Evolutionary conservation across 1,284 basidiomycete species (phyloP).

Genomic region (Pseudozyma sp.): DNA sequence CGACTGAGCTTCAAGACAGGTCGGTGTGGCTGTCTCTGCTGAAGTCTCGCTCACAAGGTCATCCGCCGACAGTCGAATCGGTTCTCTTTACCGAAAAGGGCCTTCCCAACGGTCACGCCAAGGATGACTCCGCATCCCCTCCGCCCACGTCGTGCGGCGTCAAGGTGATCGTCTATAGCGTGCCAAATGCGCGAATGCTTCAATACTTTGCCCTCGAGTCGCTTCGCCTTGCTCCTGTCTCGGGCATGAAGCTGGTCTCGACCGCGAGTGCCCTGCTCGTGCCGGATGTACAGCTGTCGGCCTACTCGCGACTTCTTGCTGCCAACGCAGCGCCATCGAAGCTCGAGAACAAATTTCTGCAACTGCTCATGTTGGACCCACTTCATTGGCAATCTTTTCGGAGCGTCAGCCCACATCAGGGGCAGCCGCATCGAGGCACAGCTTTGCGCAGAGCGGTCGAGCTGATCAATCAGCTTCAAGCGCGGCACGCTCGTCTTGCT

Average conservation of each 20-base stretch:
- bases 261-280: constrained; percentile 22
- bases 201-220: constrained; percentile 74
- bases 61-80: constrained; percentile 13
- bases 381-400: constrained; percentile 61
- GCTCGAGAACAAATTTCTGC: constrained; percentile 40
- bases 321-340: constrained; percentile 12
- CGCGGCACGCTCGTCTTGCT: constrained; percentile 4
- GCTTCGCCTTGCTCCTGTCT: constrained; percentile 65
- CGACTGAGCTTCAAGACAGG: not conserved
- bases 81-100: constrained; percentile 1
- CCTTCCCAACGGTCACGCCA: not conserved
- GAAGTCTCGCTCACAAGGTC: not conserved
- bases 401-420: not conserved
- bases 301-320: constrained; percentile 1
- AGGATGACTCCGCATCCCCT: not conserved
- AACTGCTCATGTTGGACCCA: constrained; percentile 49
- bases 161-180: constrained; percentile 71
- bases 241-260: constrained; percentile 42
- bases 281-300: constrained; percentile 17
- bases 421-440: constrained; percentile 18
- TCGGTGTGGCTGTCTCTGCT: constrained; percentile 13
- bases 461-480: constrained; percentile 25
- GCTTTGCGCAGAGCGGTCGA: constrained; percentile 37
- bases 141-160: constrained; percentile 19
- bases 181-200: constrained; percentile 72